A percentile compares a stretch with the other conserved stretches of the same genome.
Evolutionary conservation across 2,329 filamentous ascomycete genomes (phyloP).

Genomic region (Neofusicoccum cordaticola): DNA sequence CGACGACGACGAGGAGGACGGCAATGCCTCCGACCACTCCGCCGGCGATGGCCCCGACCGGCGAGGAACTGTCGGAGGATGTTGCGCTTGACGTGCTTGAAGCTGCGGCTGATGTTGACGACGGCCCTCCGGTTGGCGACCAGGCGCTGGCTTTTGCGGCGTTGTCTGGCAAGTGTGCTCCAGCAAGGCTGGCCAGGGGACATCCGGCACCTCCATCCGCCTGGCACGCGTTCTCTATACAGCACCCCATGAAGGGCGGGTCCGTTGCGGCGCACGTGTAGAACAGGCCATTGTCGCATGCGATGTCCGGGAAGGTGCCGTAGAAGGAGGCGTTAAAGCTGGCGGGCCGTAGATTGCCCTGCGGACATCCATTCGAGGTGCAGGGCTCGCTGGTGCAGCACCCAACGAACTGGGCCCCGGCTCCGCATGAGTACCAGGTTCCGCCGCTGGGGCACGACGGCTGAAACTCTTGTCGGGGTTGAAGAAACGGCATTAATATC

Average conservation of each 20-base stretch:
- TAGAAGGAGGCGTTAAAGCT: constrained; percentile 34
- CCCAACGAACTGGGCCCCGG: constrained; percentile 37
- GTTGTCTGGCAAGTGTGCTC: constrained; percentile 25
- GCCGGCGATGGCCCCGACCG: constrained; percentile 27
- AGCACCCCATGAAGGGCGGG: constrained; percentile 40
- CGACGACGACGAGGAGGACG: constrained; percentile 25
- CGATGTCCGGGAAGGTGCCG: constrained; percentile 32
- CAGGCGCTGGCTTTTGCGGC: constrained; percentile 25
- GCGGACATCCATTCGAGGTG: constrained; percentile 32
- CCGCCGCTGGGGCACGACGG: constrained; percentile 35
- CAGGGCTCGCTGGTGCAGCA: constrained; percentile 41
- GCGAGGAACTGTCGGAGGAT: constrained; percentile 1
- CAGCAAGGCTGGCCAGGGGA: constrained; percentile 26
- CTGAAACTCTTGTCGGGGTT: constrained; percentile 24
- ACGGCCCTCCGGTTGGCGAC: constrained; percentile 1
- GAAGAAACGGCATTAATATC: constrained; percentile 4
- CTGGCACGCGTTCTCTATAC: constrained; percentile 36
- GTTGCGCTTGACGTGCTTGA: not conserved
- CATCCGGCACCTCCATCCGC: constrained; percentile 24
- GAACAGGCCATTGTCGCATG: constrained; percentile 32
- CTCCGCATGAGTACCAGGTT: constrained; percentile 35
- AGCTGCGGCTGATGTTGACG: constrained; percentile 9
- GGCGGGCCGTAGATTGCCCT: constrained; percentile 31
- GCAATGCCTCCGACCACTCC: constrained; percentile 29
- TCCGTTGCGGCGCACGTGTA: constrained; percentile 32